phyloP scores from a whole-genome alignment of 495 filamentous ascomycete species.

The Penicillium verhagenii region DNA sequence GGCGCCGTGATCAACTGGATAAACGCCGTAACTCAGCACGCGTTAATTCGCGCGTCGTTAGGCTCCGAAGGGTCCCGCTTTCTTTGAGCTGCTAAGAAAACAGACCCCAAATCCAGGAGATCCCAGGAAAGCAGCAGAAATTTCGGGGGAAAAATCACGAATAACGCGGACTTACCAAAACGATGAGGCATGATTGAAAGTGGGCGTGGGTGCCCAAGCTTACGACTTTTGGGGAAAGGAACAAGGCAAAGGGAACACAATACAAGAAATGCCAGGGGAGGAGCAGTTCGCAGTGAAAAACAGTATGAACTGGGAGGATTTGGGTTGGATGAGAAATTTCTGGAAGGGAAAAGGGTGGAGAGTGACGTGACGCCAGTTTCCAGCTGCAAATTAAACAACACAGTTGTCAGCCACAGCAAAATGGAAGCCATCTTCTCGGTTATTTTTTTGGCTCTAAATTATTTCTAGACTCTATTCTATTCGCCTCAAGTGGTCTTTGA shows the following conservation, averaged over 20 bases:
- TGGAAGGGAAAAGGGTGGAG: not conserved
- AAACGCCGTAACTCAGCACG: not conserved
- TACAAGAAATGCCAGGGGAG: not conserved
- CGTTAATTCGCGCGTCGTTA: not conserved
- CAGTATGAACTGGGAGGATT: constrained; percentile 1
- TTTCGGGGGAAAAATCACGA: not conserved
- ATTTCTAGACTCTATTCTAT: no score
- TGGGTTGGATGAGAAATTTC: not conserved
- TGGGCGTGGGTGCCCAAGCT: not conserved
- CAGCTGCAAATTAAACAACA: not conserved
- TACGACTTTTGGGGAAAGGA: not conserved
- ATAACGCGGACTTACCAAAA: constrained; percentile 15
- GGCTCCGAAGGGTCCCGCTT: not conserved
- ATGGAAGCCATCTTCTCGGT: no score
- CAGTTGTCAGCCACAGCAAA: not conserved
- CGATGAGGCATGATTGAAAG: constrained; percentile 13
- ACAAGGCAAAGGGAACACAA: not conserved
- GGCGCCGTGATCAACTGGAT: not conserved
- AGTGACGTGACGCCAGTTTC: not conserved
- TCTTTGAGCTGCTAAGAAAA: not conserved
- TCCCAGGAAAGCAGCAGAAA: not conserved
- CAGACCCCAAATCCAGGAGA: not conserved
- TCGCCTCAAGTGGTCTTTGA: no score
- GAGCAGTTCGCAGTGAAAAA: not conserved
- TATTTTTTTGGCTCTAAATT: no score